Conservation (phyloP, 2,329 filamentous ascomycete species). For the Cadophora gregata region DNA sequence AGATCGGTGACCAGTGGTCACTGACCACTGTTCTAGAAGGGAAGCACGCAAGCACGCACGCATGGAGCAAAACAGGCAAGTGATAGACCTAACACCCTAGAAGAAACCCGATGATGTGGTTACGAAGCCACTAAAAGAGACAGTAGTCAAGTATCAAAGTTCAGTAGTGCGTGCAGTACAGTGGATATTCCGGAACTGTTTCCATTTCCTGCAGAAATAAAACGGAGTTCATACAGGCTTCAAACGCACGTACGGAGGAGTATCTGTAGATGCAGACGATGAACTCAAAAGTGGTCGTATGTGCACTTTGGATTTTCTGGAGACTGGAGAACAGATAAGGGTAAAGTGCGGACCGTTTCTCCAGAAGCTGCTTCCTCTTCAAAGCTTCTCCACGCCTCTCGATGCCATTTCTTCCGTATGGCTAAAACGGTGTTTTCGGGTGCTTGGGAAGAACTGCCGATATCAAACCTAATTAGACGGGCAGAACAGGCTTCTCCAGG, state of each 20-base stretch:
- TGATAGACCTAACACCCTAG: not conserved
- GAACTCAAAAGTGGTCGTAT: not conserved
- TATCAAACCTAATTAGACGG: not conserved
- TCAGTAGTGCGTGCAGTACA: no score
- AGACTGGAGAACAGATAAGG: not conserved
- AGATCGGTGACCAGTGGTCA: not conserved
- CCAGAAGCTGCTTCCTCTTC: not conserved
- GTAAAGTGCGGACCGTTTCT: not conserved
- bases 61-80: constrained; percentile 4
- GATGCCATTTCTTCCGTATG: not conserved
- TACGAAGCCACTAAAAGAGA: not conserved
- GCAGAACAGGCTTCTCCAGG: not conserved
- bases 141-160: not conserved
- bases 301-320: constrained; percentile 9
- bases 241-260: no score
- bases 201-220: not conserved
- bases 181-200: not conserved
- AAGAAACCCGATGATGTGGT: constrained; percentile 7
- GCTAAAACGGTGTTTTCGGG: not conserved
- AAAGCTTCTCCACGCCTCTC: not conserved
- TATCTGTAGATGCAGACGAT: no score
- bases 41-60: not conserved
- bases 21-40: constrained; percentile 1
- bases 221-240: not conserved
- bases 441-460: no score